Evolutionary conservation across 768 basidiomycete species (phyloP).

Genomic region (Panaeolus papilionaceus): DNA sequence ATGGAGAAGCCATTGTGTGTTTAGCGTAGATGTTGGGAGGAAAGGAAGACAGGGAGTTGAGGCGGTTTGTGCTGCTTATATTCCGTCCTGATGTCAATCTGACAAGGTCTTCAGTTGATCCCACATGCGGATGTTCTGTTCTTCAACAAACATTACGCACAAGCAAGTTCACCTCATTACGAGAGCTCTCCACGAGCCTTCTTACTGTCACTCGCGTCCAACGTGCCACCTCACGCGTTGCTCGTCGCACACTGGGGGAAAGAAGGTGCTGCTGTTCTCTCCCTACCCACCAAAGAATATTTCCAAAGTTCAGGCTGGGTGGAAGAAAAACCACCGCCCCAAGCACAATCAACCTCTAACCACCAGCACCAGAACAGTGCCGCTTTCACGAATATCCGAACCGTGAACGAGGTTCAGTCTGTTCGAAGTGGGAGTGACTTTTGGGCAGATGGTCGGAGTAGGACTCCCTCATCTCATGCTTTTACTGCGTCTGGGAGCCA

Average conservation of each 20-base stretch:
- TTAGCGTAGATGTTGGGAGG: slow-evolving; percentile 81
- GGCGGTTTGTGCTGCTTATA: slow-evolving; percentile 57
- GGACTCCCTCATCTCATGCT: slow-evolving; percentile 61
- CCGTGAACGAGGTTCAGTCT: slow-evolving; percentile 43
- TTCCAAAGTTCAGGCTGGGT: slow-evolving; percentile 88
- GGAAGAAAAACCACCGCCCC: slow-evolving; percentile 47
- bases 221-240: slow-evolving; percentile 74
- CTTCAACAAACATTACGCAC: slow-evolving; percentile 74
- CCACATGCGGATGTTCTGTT: slow-evolving; percentile 87
- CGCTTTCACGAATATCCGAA: neutral
- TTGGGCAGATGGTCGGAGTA: slow-evolving; percentile 68
- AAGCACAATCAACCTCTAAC: slow-evolving; percentile 25
- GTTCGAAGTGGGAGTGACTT: slow-evolving; percentile 78
- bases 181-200: slow-evolving; percentile 76
- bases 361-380: slow-evolving; percentile 8
- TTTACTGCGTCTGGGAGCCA: slow-evolving; percentile 49
- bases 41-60: slow-evolving; percentile 79
- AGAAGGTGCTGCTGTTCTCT: slow-evolving; percentile 82
- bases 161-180: slow-evolving; percentile 62
- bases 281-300: slow-evolving; percentile 84
- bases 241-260: slow-evolving; percentile 84
- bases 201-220: slow-evolving; percentile 71
- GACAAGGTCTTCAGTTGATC: slow-evolving; percentile 59
- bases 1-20: slow-evolving; percentile 83
- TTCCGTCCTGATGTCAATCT: neutral